Evolutionary conservation across 208 protist species (phyloP).

Genomic region (Phytomonas serpens): DNA sequence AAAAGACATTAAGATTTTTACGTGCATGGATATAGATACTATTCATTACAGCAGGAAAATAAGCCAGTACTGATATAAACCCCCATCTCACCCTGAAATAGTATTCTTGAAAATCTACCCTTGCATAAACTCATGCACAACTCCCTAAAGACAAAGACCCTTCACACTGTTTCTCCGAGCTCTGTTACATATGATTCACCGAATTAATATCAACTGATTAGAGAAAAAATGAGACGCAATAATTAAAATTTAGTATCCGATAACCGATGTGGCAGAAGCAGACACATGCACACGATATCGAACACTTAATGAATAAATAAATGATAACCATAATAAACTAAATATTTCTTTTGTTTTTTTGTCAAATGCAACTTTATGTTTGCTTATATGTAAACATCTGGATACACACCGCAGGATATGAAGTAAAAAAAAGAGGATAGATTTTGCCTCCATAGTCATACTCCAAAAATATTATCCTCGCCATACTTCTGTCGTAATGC

Average conservation of each 20-base stretch:
- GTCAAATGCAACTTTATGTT: neutral
- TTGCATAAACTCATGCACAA: neutral
- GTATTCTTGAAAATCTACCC: neutral
- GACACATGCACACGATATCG: constrained; percentile 4
- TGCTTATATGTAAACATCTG: neutral
- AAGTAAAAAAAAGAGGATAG: neutral
- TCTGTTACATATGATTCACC: neutral
- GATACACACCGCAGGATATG: neutral
- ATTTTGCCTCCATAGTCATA: neutral
- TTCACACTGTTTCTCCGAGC: neutral
- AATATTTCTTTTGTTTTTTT: neutral
- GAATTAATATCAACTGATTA: neutral
- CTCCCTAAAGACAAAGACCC: neutral
- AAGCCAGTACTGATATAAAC: constrained; percentile 1
- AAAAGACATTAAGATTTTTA: constrained; percentile 8
- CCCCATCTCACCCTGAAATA: neutral
- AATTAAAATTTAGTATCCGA: constrained; percentile 2
- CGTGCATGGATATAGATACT: neutral
- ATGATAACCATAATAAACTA: neutral
- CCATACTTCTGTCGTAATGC: neutral
- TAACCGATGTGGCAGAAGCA: constrained; percentile 1
- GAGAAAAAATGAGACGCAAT: neutral
- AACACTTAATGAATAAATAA: neutral
- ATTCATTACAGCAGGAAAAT: constrained; percentile 3
- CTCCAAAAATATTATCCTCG: neutral